Conservation (phyloP, 2,329 filamentous ascomycete species). For the Trichoderma semiorbis region DNA sequence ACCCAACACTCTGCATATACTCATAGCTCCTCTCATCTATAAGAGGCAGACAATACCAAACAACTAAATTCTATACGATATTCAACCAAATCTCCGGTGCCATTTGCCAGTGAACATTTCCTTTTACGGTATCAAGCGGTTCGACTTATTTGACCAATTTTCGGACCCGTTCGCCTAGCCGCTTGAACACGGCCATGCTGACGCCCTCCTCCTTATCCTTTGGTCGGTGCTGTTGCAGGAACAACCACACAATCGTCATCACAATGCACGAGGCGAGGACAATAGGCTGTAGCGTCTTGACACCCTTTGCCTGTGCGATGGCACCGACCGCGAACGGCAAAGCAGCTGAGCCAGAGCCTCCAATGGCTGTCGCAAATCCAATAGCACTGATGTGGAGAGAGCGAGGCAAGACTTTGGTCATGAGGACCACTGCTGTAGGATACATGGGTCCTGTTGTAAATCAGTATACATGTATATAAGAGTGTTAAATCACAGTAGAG, state of each 20-base stretch:
- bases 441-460: constrained; percentile 71
- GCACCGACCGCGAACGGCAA: constrained; percentile 66
- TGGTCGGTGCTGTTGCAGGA: constrained; percentile 2
- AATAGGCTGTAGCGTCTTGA: constrained; percentile 43
- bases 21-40: neutral
- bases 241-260: constrained; percentile 1
- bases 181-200: neutral
- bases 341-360: constrained; percentile 66
- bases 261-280: neutral
- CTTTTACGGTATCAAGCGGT: neutral
- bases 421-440: constrained; percentile 68
- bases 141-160: neutral
- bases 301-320: constrained; percentile 57
- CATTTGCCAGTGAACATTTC: neutral
- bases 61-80: neutral
- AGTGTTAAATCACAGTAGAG: neutral
- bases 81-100: neutral
- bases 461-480: neutral
- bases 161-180: neutral
- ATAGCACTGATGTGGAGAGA: constrained; percentile 76
- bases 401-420: constrained; percentile 69
- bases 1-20: neutral
- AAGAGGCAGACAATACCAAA: neutral
- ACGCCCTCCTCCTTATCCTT: constrained; percentile 4
- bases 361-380: constrained; percentile 76